Percentiles rank a stretch among this genome's conserved stretches.
phyloP scores from a whole-genome alignment of 2,329 filamentous ascomycete genomes.

The Fusarium gaditjirri region DNA sequence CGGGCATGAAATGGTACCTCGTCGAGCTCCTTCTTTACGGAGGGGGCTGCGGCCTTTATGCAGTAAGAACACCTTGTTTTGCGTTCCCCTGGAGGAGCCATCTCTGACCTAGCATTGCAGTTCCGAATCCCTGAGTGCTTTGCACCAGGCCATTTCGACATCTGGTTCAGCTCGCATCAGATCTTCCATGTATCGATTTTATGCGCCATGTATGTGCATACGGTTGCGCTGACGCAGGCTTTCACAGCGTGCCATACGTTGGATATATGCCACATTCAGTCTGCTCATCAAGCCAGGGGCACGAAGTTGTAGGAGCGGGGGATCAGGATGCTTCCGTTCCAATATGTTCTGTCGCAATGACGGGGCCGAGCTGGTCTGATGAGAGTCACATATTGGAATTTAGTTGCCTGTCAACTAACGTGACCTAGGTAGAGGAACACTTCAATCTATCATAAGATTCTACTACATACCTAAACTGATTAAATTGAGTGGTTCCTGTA shows the following conservation, averaged over 20 bases:
- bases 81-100: neutral
- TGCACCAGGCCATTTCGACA: neutral
- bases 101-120: accelerated
- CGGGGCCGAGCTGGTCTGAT: neutral
- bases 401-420: neutral
- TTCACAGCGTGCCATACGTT: neutral
- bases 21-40: neutral
- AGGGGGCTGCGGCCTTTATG: neutral
- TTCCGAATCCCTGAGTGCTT: neutral
- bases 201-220: neutral
- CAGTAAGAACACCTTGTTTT: neutral
- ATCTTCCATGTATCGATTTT: neutral
- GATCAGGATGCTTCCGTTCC: neutral
- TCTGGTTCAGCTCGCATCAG: neutral
- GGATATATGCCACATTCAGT: neutral
- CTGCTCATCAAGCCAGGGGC: neutral
- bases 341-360: neutral
- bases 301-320: neutral
- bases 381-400: neutral
- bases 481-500: neutral
- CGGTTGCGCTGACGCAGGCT: neutral
- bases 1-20: neutral
- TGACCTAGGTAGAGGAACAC: neutral
- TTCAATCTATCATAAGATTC: neutral
- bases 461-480: neutral